A percentile compares a stretch with the other conserved stretches of the same genome.
Evolutionary conservation across 2,329 filamentous ascomycete species (phyloP).

Genomic region (Colletotrichum orchidophilum): DNA sequence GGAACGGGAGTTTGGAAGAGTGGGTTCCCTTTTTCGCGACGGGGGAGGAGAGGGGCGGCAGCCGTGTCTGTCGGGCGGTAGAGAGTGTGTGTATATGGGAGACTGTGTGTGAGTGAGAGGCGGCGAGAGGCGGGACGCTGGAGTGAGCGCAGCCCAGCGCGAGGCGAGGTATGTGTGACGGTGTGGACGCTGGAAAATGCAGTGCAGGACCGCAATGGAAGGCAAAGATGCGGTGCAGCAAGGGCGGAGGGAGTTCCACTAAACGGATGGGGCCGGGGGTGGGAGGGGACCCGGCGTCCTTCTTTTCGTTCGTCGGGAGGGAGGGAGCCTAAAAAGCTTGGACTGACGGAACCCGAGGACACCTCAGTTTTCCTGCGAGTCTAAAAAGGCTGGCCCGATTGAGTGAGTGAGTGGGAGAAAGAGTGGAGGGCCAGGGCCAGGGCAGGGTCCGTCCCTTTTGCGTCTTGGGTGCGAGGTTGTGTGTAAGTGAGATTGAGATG

Average conservation of each 20-base stretch:
- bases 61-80: neutral
- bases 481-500: neutral
- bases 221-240: constrained; percentile 4
- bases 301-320: constrained; percentile 15
- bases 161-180: neutral
- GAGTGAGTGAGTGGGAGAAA: neutral
- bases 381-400: neutral
- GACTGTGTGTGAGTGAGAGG: neutral
- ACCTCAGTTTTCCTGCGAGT: neutral
- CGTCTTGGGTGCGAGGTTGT: neutral
- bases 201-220: neutral
- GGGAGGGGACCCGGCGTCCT: constrained; percentile 21
- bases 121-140: neutral
- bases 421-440: neutral
- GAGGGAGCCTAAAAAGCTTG: constrained; percentile 30
- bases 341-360: constrained; percentile 27
- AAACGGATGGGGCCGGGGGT: constrained; percentile 29
- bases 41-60: neutral
- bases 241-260: constrained; percentile 28
- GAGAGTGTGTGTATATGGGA: neutral
- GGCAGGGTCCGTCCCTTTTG: neutral
- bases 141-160: neutral
- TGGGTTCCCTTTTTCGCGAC: neutral
- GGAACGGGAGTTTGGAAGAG: neutral
- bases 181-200: neutral